Evolutionary conservation across 495 filamentous ascomycete species (phyloP).

Genomic region (Penicillium desertorum): DNA sequence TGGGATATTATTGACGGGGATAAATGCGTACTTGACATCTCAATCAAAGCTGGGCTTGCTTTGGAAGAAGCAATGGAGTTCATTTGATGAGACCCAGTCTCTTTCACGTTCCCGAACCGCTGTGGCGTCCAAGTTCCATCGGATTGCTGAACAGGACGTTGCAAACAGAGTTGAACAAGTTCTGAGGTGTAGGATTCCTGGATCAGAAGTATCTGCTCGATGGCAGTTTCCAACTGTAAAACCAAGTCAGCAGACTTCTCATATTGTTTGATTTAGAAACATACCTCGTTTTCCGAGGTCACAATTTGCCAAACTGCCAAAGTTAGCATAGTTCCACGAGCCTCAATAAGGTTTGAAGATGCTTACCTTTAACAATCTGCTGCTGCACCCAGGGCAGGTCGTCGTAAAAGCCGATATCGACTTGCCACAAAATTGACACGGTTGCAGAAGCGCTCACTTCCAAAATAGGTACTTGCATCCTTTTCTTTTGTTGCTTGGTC

Average conservation of each 20-base stretch:
- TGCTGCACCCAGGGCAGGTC: slow-evolving; percentile 17
- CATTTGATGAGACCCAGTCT: neutral
- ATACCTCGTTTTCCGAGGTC: slow-evolving; percentile 12
- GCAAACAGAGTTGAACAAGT: slow-evolving; percentile 14
- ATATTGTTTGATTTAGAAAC: neutral
- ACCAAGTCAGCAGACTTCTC: neutral
- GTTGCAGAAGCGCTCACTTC: slow-evolving; percentile 9
- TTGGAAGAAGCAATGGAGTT: neutral
- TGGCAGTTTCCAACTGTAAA: slow-evolving; percentile 9
- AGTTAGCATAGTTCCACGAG: neutral
- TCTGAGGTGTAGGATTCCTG: slow-evolving; percentile 21
- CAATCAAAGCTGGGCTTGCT: slow-evolving; percentile 19
- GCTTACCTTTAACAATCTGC: slow-evolving; percentile 25
- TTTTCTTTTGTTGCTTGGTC: slow-evolving; percentile 9
- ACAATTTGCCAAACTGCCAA: slow-evolving; percentile 17
- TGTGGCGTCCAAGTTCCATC: slow-evolving; percentile 16
- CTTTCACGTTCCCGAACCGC: slow-evolving; percentile 5
- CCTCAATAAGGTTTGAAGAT: neutral
- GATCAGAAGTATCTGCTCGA: slow-evolving; percentile 16
- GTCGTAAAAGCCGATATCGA: slow-evolving; percentile 34
- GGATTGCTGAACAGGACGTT: slow-evolving; percentile 3
- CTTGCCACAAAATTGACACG: slow-evolving; percentile 38
- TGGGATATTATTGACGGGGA: neutral
- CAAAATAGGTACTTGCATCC: slow-evolving; percentile 19
- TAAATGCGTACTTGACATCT: slow-evolving; percentile 25